Percentiles rank a stretch among this genome's conserved stretches.
phyloP scores from a whole-genome alignment of 371 early-diverging fungal species.

The Entomophthora muscae region DNA sequence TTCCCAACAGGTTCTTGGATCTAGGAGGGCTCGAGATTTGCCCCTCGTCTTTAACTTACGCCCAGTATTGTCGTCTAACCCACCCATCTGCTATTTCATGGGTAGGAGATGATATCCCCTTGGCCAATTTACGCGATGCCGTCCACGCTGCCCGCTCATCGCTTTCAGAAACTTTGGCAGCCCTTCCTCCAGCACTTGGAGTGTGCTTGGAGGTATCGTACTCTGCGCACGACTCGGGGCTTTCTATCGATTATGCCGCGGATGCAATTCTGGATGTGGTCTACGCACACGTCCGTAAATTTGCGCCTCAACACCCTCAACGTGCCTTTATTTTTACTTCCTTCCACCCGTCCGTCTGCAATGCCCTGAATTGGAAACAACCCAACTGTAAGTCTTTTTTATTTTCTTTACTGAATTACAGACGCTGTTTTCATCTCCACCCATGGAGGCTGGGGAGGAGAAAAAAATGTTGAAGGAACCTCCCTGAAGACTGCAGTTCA shows the following conservation, averaged over 20 bases:
- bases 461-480: conserved; percentile 15
- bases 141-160: not conserved
- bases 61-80: conserved; percentile 30
- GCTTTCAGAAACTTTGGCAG: not conserved
- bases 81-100: conserved; percentile 12
- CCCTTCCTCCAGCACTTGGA: not conserved
- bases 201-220: conserved; percentile 10
- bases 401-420: conserved; percentile 10
- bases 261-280: conserved; percentile 68
- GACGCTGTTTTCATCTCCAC: conserved; percentile 78
- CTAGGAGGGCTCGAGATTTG: conserved; percentile 33
- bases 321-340: conserved; percentile 61
- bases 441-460: conserved; percentile 33
- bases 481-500: conserved; percentile 62
- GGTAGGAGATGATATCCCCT: conserved; percentile 10
- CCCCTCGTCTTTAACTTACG: conserved; percentile 34
- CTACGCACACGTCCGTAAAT: conserved; percentile 33
- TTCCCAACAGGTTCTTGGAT: conserved; percentile 44
- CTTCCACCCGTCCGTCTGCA: conserved; percentile 77
- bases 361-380: conserved; percentile 91
- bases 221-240: not conserved
- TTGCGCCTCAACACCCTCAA: conserved; percentile 8
- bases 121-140: not conserved
- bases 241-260: conserved; percentile 47
- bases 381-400: conserved; percentile 60